Evolutionary conservation across 2,329 filamentous ascomycete species (phyloP), one percentile per base, ranked within the genome.

Genomic region (Akanthomyces uredinophilus): DNA sequence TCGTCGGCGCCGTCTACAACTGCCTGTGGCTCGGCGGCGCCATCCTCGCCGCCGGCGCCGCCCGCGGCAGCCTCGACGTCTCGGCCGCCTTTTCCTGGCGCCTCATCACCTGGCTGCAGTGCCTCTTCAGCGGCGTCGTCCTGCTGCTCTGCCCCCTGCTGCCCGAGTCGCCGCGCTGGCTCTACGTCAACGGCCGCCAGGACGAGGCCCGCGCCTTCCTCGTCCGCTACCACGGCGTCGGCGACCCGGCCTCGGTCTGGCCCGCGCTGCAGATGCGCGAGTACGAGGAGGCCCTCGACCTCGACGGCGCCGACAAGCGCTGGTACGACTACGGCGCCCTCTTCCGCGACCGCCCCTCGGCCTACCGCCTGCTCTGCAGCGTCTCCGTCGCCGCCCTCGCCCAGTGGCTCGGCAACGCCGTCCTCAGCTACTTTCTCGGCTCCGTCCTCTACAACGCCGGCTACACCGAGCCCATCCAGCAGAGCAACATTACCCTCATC

Each of bases 301-400:
- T 76, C 66, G 73, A 80, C 60, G 79, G 79, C 39, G 70, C 75
- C 14, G 78, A 81, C 64, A 81, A 80, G 71, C 69, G 72, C 60
- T 80, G 78, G 77, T 80, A 77, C 77, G 78, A 81, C 66, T 81
- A 81, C 66, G 70, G 74, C 14, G 78, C 75, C 2, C 72, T 81
- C 13, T 78, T 80, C 71, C 73, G 72, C 55, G 71, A 68, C 66
- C 69, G 70, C 10, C 70, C 75, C 0, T 71, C 76, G 1, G 65
- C 73, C 24, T 81, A 79, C 68, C 76, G 80, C n/a, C 73, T 83
- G 1, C 68, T 74, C 5, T 78, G 75, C 63, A 80, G 76, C 55
- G 70, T 75, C 35, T 69, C 70, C 44, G 72, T 79, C 50, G 68
- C 73, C 10, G 70, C 75, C 35, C 77, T 80, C 59, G 73, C 74